These are phyloP conservation scores for Fusarium sp. DNA, from an alignment of 2,329 filamentous ascomycete species.

Conservation along the genomic window DNA sequence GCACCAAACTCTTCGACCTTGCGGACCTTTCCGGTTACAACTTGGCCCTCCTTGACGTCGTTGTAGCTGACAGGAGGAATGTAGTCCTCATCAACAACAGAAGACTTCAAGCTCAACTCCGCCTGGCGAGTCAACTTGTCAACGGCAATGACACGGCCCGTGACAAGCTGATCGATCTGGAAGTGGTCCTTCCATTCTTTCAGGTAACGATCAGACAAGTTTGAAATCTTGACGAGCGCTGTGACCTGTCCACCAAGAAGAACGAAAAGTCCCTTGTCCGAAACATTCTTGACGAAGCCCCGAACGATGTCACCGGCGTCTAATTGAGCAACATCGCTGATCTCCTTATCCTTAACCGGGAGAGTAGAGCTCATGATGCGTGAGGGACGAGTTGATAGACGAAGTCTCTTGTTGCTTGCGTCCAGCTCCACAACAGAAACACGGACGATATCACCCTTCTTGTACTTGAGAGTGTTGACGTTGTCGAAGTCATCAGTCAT, in stretches of 20 bases:
- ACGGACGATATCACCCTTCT: slow-evolving; percentile 85
- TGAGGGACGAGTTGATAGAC: slow-evolving; percentile 84
- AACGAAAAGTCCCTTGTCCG: slow-evolving; percentile 89
- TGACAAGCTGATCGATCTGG: slow-evolving; percentile 88
- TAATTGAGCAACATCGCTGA: slow-evolving; percentile 75
- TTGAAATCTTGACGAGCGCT: slow-evolving; percentile 83
- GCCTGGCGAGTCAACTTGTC: slow-evolving; percentile 75
- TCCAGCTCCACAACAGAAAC: slow-evolving; percentile 88
- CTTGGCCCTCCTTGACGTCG: slow-evolving; percentile 81
- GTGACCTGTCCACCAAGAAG: slow-evolving; percentile 82
- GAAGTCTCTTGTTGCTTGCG: slow-evolving; percentile 81
- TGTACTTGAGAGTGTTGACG: slow-evolving; percentile 77
- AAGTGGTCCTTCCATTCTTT: slow-evolving; percentile 96
- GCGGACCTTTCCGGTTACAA: slow-evolving; percentile 88
- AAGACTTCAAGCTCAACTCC: slow-evolving; percentile 88
- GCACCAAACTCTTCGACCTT: slow-evolving; percentile 96
- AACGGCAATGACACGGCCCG: slow-evolving; percentile 80
- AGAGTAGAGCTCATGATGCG: slow-evolving; percentile 88
- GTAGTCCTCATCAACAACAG: slow-evolving; percentile 82
- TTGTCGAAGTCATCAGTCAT: slow-evolving; percentile 86
- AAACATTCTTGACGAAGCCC: slow-evolving; percentile 90
- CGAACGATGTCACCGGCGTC: slow-evolving; percentile 81
- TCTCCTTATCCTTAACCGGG: slow-evolving; percentile 81
- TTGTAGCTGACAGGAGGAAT: slow-evolving; percentile 74
- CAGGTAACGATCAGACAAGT: slow-evolving; percentile 88